Percentiles rank a stretch among this genome's conserved stretches.
phyloP scores from a whole-genome alignment of 768 basidiomycete species.

The Cytidiella melzeri region DNA sequence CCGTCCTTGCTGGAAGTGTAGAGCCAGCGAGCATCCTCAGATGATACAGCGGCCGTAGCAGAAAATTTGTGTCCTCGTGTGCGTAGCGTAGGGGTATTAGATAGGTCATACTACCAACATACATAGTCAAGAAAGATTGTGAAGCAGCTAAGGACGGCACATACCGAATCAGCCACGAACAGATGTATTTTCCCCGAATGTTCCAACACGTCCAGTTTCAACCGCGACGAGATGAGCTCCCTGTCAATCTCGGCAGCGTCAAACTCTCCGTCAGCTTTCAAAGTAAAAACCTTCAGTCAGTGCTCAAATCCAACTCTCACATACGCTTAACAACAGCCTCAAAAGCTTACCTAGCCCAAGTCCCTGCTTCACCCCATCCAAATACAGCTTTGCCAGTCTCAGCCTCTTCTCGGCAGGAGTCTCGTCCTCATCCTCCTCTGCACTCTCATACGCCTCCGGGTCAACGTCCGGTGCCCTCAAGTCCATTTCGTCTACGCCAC shows the following conservation, averaged over 20 bases:
- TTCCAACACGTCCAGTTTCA: constrained; percentile 89
- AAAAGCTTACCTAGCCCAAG: constrained; percentile 37
- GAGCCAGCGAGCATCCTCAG: constrained; percentile 66
- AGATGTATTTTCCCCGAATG: constrained; percentile 84
- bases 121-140: background rate
- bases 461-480: constrained; percentile 50
- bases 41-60: constrained; percentile 76
- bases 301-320: too few species aligned
- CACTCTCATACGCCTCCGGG: constrained; percentile 46
- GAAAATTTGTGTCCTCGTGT: constrained; percentile 72
- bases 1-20: constrained; percentile 93
- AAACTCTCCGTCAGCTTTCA: constrained; percentile 75
- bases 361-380: constrained; percentile 74
- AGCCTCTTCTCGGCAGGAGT: constrained; percentile 92
- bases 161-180: constrained; percentile 69
- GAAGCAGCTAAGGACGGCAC: constrained; percentile 19
- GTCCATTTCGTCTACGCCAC: constrained; percentile 70
- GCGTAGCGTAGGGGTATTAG: constrained; percentile 45
- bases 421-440: constrained; percentile 82
- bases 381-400: constrained; percentile 83
- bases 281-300: background rate
- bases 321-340: background rate
- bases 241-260: constrained; percentile 96
- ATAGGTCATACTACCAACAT: constrained; percentile 48
- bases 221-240: constrained; percentile 82